Evolutionary conservation across 2,329 filamentous ascomycete species (phyloP), one percentile per base, ranked within the genome.

Genomic region (Pseudocercospora fuligena): DNA sequence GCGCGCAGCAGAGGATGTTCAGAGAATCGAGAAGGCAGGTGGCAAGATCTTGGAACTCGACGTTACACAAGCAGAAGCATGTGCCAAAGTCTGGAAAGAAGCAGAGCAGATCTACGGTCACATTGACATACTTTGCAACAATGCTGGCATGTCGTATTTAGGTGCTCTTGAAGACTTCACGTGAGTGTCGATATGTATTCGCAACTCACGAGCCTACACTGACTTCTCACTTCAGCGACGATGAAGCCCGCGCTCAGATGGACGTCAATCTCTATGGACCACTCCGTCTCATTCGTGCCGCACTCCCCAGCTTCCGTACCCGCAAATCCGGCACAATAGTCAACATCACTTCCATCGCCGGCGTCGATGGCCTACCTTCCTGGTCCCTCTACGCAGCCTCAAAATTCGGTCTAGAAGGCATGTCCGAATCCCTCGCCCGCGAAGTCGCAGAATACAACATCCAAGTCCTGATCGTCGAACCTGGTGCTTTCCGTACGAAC

Each of bases 401-500:
- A 59, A 83, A 83, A 62, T 80, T 78, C 23, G 81, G 79, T 0
- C 72, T 83, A 0, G 81, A 83, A 67, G 80, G 77, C 0, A 46
- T 78, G 14, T 79, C 78, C 0, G 81, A 82, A 63, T 72, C 78
- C 0, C 69, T 83, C 0, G 73, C 78, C 0, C 63, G 64, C 1
- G 81, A 83, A 63, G 71, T 82, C 0, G 72, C 73, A 5, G 68
- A 73, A 0, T 78, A 82, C 62, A 74, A 74, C 9, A 75, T 83
- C 31, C 59, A 72, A 1, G 77, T 82, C 1, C 69, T 83, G 7
- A 73, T 83, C 29, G 79, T 83, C 1, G 79, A 82, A 69, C 81
- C 81, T 0, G 81, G 82, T 0, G 77, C 74, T 0, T 82, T 82
- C 71, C 75, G 80, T 1, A 83, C 82, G 1, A 79, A 80, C 19